Conservation (phyloP, 108 stramenopile genomes). For the Cylindrotheca fusiformis region DNA sequence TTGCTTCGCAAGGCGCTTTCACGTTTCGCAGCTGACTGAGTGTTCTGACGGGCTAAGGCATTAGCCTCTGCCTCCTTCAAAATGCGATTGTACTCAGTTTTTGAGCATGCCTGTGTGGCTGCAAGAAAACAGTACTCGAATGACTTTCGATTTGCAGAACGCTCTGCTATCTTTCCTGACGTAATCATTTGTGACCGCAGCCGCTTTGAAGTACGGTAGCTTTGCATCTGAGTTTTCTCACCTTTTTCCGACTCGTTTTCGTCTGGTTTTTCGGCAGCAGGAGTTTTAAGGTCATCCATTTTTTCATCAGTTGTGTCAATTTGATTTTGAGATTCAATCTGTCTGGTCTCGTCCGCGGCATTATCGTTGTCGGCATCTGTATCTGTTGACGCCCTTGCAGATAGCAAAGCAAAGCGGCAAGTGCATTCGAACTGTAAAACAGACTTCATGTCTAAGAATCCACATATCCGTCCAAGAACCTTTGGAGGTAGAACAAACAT, state of each 20-base stretch:
- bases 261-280: not conserved
- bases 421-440: conserved; percentile 40
- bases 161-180: conserved; percentile 51
- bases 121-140: conserved; percentile 60
- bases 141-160: conserved; percentile 34
- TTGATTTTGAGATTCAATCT: not conserved
- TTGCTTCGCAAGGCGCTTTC: too few relatives aligned
- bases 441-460: conserved; percentile 39
- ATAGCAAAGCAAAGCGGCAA: conserved; percentile 27
- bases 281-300: not conserved
- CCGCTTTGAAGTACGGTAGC: conserved; percentile 57
- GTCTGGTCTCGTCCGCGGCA: not conserved
- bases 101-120: conserved; percentile 46
- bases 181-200: conserved; percentile 64
- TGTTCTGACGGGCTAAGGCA: not conserved
- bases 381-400: conserved; percentile 13
- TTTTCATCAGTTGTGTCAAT: not conserved
- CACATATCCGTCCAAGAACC: conserved; percentile 53
- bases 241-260: not conserved
- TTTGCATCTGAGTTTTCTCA: not conserved
- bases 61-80: not conserved
- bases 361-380: not conserved
- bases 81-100: conserved; percentile 28
- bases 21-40: not conserved
- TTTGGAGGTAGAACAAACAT: conserved; percentile 51